Percentiles rank a stretch among this genome's conserved stretches.
Evolutionary conservation across 441 rosid species (phyloP).

Genomic region (Euphorbia schlechtendalii): DNA sequence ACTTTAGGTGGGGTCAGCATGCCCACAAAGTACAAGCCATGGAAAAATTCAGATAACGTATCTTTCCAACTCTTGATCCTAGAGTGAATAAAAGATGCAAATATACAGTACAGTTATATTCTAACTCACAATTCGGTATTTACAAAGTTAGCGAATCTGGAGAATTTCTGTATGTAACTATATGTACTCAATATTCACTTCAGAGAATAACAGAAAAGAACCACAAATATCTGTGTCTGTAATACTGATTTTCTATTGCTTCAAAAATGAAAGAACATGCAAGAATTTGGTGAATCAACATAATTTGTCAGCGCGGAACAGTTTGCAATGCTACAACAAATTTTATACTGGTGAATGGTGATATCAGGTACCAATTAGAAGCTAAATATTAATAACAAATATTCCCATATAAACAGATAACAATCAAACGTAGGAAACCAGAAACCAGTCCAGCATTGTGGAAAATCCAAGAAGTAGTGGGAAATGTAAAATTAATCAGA

Average conservation of each 20-base stretch:
- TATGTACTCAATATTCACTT: too few relatives aligned
- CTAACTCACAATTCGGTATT: not conserved
- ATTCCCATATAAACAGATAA: slow-evolving; percentile 10
- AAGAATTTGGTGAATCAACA: not conserved
- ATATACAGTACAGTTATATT: not conserved
- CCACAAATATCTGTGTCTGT: not conserved
- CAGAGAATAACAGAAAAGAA: not conserved
- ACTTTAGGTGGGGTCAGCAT: too few relatives aligned
- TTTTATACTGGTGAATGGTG: not conserved
- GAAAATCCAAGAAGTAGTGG: not conserved
- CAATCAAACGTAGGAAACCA: not conserved
- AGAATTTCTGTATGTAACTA: not conserved
- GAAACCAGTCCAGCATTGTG: slow-evolving; percentile 9
- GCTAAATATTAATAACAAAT: slow-evolving; percentile 1
- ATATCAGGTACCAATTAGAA: not conserved
- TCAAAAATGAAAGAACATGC: not conserved
- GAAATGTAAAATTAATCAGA: not conserved
- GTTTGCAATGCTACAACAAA: not conserved
- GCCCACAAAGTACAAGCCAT: too few relatives aligned
- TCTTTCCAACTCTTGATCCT: not conserved
- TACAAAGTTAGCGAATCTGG: not conserved
- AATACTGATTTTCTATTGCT: not conserved
- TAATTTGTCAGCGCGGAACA: not conserved
- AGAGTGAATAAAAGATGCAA: not conserved
- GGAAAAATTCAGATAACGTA: not conserved